phyloP scores from a whole-genome alignment of 2,329 filamentous ascomycete species.

The Apiospora kogelbergensis region DNA sequence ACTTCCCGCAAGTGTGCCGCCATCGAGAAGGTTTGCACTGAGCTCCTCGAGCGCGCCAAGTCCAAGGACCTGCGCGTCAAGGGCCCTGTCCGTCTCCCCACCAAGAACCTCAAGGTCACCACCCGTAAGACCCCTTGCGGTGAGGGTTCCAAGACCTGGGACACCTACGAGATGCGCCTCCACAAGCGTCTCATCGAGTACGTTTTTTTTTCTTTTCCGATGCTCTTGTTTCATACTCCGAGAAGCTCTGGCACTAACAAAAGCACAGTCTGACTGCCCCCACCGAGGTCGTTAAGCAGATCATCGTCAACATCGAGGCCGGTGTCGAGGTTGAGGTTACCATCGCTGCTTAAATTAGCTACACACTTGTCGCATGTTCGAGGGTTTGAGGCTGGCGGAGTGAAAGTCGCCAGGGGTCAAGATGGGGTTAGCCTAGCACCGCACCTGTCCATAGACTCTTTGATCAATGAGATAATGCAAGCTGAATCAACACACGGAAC shows the following conservation, averaged over 20 bases:
- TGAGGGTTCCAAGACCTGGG: slow-evolving; percentile 99
- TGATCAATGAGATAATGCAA: neutral
- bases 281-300: slow-evolving; percentile 96
- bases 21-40: slow-evolving; percentile 96
- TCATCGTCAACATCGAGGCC: slow-evolving; percentile 94
- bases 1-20: slow-evolving; percentile 91
- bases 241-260: slow-evolving; percentile 21
- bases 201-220: slow-evolving; percentile 33
- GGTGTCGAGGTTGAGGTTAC: slow-evolving; percentile 93
- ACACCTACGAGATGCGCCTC: slow-evolving; percentile 98
- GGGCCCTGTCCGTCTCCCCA: slow-evolving; percentile 95
- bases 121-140: slow-evolving; percentile 97
- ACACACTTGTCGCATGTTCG: neutral
- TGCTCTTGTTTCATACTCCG: neutral
- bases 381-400: neutral
- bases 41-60: slow-evolving; percentile 98
- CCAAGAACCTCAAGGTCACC: slow-evolving; percentile 94
- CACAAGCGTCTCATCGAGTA: slow-evolving; percentile 97
- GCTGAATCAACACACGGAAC: neutral
- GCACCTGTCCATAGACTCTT: neutral
- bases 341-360: slow-evolving; percentile 70
- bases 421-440: neutral
- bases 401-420: neutral
- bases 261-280: slow-evolving; percentile 78
- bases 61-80: slow-evolving; percentile 98